Conservation (phyloP, 2,329 filamentous ascomycete species). For the Aspergillus sp. region DNA sequence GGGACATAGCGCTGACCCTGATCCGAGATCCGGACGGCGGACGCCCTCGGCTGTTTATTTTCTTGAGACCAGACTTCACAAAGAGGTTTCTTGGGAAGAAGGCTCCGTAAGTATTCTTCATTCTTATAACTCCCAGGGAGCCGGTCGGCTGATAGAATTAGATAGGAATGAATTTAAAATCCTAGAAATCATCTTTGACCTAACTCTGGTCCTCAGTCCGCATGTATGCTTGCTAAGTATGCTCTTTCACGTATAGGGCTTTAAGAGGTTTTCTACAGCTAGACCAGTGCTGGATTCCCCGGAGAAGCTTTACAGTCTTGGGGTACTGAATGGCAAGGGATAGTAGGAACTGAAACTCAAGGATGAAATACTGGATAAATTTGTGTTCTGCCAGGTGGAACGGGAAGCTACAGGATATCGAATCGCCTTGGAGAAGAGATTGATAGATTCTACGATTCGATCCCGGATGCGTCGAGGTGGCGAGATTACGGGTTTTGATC, state of each 20-base stretch:
- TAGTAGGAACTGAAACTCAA: constrained; percentile 25
- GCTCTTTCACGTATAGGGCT: background rate
- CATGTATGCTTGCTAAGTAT: constrained; percentile 24
- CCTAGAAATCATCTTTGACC: constrained; percentile 29
- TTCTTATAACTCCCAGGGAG: too few species aligned
- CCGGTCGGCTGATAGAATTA: too few species aligned
- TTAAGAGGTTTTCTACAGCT: background rate
- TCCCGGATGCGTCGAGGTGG: constrained; percentile 18
- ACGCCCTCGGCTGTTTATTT: constrained; percentile 16
- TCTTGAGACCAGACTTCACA: constrained; percentile 16
- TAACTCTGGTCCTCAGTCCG: constrained; percentile 26
- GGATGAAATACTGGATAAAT: constrained; percentile 22
- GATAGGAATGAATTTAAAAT: constrained; percentile 25
- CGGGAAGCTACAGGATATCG: constrained; percentile 12
- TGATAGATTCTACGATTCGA: constrained; percentile 15
- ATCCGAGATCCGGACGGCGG: constrained; percentile 16
- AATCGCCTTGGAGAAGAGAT: constrained; percentile 16
- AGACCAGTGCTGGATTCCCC: constrained; percentile 14
- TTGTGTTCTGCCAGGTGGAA: constrained; percentile 21
- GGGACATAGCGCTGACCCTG: constrained; percentile 16
- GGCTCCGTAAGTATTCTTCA: constrained; percentile 14
- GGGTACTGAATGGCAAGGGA: constrained; percentile 21
- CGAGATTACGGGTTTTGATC: constrained; percentile 22
- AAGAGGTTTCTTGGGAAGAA: constrained; percentile 18
- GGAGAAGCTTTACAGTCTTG: constrained; percentile 28